These are phyloP conservation scores for Pseudisothecium myosuroides DNA, from an alignment of 225 moss, liverwort and hornwort genomes.

Conservation along the genomic window DNA sequence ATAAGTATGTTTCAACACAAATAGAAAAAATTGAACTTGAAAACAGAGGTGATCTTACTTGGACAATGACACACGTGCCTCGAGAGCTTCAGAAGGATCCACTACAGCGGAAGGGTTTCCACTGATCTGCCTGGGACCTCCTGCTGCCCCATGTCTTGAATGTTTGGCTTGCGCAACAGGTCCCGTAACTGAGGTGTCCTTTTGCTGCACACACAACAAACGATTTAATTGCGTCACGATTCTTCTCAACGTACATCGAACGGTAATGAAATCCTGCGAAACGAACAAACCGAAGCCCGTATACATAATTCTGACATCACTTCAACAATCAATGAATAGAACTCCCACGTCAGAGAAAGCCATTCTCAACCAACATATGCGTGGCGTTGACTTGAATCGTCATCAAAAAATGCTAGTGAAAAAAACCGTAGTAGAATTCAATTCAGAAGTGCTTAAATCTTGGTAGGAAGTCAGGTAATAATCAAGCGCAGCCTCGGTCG, in stretches of 20 bases:
- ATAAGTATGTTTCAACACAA: not conserved
- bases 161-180: not conserved
- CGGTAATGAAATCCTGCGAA: not conserved
- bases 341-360: not conserved
- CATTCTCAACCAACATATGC: not conserved
- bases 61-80: slow-evolving; percentile 51
- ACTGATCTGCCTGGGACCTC: slow-evolving; percentile 30
- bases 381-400: not conserved
- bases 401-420: not conserved
- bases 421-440: not conserved
- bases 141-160: slow-evolving; percentile 28
- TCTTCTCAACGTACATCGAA: not conserved
- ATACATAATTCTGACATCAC: not conserved
- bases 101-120: slow-evolving; percentile 4
- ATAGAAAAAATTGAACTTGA: not conserved
- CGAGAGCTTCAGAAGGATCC: slow-evolving; percentile 50
- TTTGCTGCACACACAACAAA: slow-evolving; percentile 11
- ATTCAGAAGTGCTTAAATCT: not conserved
- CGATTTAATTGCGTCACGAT: not conserved
- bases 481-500: not conserved
- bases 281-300: not conserved
- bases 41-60: slow-evolving; percentile 29
- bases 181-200: not conserved
- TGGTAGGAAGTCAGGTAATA: not conserved
- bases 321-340: not conserved